Conservation (phyloP, 192 early-diverging fungal species). For the Backusella morwellensis region DNA sequence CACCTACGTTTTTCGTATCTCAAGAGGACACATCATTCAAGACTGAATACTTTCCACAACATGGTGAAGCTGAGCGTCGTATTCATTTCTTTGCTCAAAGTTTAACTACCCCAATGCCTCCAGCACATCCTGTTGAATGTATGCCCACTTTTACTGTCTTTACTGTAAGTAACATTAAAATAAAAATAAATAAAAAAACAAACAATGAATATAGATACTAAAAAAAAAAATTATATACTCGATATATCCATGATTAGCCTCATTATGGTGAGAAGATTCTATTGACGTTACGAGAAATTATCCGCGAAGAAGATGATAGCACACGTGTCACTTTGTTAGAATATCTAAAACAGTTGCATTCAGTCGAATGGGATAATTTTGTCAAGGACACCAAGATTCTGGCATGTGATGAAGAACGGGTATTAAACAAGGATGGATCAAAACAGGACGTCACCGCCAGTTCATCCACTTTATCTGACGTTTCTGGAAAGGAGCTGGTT, state of each 20-base stretch:
- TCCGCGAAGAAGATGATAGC: slow-evolving; percentile 77
- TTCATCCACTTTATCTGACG: slow-evolving; percentile 24
- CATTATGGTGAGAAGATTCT: slow-evolving; percentile 88
- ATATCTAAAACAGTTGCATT: slow-evolving; percentile 76
- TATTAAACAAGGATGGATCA: slow-evolving; percentile 24
- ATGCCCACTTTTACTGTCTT: slow-evolving; percentile 88
- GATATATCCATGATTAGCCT: slow-evolving; percentile 36
- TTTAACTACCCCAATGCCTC: slow-evolving; percentile 75
- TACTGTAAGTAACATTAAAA: slow-evolving; percentile 36
- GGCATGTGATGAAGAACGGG: slow-evolving; percentile 56
- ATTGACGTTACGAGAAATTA: slow-evolving; percentile 79
- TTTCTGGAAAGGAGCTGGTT: slow-evolving; percentile 46
- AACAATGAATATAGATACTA: background rate
- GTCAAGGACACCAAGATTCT: slow-evolving; percentile 82
- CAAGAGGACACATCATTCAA: slow-evolving; percentile 74
- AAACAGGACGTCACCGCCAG: slow-evolving; percentile 11
- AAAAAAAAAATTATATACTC: background rate
- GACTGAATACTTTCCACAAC: slow-evolving; percentile 68
- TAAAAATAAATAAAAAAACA: background rate
- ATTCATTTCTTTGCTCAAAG: slow-evolving; percentile 88
- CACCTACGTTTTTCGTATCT: slow-evolving; percentile 74
- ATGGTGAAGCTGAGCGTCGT: slow-evolving; percentile 80
- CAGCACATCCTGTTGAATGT: slow-evolving; percentile 74
- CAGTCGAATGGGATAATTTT: slow-evolving; percentile 89
- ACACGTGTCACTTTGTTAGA: slow-evolving; percentile 80